These are phyloP conservation scores for Talaromyces trachyspermus DNA, from an alignment of 495 filamentous ascomycete species.

Conservation along the genomic window DNA sequence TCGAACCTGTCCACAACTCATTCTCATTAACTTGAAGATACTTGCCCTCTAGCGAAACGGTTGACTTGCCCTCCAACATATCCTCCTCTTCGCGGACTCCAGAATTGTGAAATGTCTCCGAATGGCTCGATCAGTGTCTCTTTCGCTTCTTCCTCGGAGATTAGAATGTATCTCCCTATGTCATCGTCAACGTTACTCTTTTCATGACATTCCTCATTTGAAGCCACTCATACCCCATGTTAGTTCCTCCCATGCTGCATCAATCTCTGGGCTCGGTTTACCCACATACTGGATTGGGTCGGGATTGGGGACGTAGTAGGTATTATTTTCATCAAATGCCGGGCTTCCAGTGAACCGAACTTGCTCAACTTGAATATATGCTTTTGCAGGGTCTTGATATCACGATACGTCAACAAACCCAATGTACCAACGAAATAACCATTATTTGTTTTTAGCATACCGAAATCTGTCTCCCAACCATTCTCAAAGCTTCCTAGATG, in stretches of 20 bases:
- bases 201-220: not conserved
- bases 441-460: no score
- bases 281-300: conserved; percentile 10
- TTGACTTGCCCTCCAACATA: conserved; percentile 3
- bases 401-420: not conserved
- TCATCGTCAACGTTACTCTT: not conserved
- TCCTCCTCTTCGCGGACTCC: not conserved
- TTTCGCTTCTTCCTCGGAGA: conserved; percentile 11
- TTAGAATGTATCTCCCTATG: conserved; percentile 13
- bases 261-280: conserved; percentile 9
- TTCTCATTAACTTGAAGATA: no score
- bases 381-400: not conserved
- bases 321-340: not conserved
- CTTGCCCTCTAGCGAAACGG: no score
- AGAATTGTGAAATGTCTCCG: conserved; percentile 1
- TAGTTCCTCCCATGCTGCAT: conserved; percentile 13
- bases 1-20: conserved; percentile 9
- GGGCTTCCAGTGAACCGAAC: conserved; percentile 1
- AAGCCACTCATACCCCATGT: not conserved
- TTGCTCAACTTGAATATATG: not conserved
- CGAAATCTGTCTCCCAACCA: conserved; percentile 2
- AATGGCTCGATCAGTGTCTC: not conserved
- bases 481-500: not conserved
- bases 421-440: no score
- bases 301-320: conserved; percentile 9